Percentiles rank a stretch among this genome's conserved stretches.
These are phyloP conservation scores for Leccinum sublutescens DNA, from an alignment of 768 basidiomycete species.

Conservation along the genomic window DNA sequence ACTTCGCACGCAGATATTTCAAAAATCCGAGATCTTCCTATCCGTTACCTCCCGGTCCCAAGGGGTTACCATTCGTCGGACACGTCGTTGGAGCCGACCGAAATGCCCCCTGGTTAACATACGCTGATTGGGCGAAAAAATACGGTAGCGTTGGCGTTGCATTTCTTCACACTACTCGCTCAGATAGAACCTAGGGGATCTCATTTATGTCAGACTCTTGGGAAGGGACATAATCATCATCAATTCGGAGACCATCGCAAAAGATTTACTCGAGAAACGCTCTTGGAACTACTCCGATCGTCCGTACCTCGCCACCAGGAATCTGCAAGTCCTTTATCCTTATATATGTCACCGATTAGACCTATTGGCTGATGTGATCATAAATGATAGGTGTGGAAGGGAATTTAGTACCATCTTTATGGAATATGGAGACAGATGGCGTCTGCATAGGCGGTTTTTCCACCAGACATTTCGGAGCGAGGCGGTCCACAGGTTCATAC, in stretches of 20 bases:
- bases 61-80: constrained; percentile 37
- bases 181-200: constrained; percentile 32
- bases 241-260: constrained; percentile 41
- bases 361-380: neutral
- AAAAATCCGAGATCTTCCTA: neutral
- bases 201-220: constrained; percentile 48
- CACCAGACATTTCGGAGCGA: constrained; percentile 25
- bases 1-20: constrained; percentile 8
- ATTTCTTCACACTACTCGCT: neutral
- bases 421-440: constrained; percentile 36
- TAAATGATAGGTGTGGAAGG: constrained; percentile 17
- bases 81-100: constrained; percentile 35
- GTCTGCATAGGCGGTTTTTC: constrained; percentile 30
- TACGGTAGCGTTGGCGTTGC: constrained; percentile 28
- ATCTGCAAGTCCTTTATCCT: constrained; percentile 2
- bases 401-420: constrained; percentile 24
- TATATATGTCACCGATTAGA: neutral
- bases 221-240: constrained; percentile 47
- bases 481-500: constrained; percentile 27
- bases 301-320: constrained; percentile 31
- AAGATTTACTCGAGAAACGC: constrained; percentile 48
- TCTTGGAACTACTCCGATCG: constrained; percentile 52
- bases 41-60: constrained; percentile 40
- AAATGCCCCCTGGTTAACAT: constrained; percentile 35
- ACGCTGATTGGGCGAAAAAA: constrained; percentile 37